Evolutionary conservation across 192 early-diverging fungal species (phyloP).

Genomic region (Mortierella hygrophila): DNA sequence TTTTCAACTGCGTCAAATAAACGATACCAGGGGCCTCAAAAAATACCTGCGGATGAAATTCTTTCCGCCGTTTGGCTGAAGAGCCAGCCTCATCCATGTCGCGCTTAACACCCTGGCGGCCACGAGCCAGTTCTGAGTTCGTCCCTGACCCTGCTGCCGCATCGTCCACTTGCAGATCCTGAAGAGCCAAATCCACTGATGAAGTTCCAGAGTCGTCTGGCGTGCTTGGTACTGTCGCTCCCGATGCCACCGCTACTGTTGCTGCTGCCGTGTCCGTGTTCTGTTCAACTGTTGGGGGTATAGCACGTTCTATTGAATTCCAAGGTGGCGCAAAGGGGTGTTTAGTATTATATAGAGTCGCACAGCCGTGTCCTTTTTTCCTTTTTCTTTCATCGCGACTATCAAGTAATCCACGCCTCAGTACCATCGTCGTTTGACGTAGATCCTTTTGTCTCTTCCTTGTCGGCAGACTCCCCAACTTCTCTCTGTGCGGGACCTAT

Average conservation of each 20-base stretch:
- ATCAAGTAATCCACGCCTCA: neutral
- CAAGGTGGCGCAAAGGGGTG: neutral
- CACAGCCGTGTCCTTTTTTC: too few species aligned
- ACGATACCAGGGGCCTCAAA: neutral
- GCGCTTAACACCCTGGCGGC: constrained; percentile 27
- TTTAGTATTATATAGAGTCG: neutral
- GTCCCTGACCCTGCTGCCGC: neutral
- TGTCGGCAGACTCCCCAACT: neutral
- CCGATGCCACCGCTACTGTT: neutral
- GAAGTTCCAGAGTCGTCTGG: neutral
- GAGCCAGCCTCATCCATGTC: constrained; percentile 19
- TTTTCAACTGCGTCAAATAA: neutral
- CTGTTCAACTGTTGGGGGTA: neutral
- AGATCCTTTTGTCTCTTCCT: constrained; percentile 8
- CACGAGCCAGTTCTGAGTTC: neutral
- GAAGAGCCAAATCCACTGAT: constrained; percentile 3
- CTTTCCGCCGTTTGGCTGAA: constrained; percentile 13
- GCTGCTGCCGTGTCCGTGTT: neutral
- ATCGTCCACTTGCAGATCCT: constrained; percentile 12
- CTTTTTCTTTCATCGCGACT: too few species aligned
- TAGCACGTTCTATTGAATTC: neutral
- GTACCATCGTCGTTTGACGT: neutral
- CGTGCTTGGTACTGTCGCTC: neutral
- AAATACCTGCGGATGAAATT: constrained; percentile 11
- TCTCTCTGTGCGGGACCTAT: constrained; percentile 19